phyloP scores from a whole-genome alignment of 331 rosid species.

The Quercus lobata region DNA sequence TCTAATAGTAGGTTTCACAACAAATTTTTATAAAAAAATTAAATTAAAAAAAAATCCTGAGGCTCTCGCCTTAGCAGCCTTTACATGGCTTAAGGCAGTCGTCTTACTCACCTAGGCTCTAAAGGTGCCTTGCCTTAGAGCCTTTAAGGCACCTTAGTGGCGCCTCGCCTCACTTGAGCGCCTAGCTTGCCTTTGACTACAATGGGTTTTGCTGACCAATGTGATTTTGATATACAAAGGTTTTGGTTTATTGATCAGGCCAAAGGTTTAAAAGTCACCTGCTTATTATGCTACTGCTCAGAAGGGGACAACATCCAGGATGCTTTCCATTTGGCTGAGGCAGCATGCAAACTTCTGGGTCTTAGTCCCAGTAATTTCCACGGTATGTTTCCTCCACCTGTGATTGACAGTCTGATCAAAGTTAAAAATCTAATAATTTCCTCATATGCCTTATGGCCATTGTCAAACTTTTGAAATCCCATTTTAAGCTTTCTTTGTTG shows the following conservation, averaged over 20 bases:
- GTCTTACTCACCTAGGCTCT: no score
- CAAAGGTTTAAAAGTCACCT: conserved; percentile 83
- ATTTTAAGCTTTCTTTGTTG: not conserved
- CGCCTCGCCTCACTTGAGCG: no score
- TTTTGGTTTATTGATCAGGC: conserved; percentile 48
- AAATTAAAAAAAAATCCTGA: no score
- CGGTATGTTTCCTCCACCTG: conserved; percentile 17
- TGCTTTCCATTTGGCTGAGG: conserved; percentile 81
- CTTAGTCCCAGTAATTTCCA: conserved; percentile 30
- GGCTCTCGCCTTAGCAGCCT: no score
- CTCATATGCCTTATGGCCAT: not conserved
- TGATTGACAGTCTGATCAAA: not conserved
- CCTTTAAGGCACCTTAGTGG: no score
- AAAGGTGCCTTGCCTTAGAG: no score
- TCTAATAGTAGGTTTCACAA: no score
- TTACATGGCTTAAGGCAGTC: no score
- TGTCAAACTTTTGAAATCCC: not conserved
- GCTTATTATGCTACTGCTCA: conserved; percentile 86
- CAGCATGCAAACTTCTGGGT: conserved; percentile 54
- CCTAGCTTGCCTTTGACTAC: no score
- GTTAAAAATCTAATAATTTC: not conserved
- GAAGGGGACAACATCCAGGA: conserved; percentile 92
- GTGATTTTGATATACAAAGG: conserved; percentile 3
- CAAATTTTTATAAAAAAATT: no score
- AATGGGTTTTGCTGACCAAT: not conserved